These are phyloP conservation scores for Hysterangium stoloniferum DNA, from an alignment of 768 basidiomycete genomes.

Conservation along the genomic window DNA sequence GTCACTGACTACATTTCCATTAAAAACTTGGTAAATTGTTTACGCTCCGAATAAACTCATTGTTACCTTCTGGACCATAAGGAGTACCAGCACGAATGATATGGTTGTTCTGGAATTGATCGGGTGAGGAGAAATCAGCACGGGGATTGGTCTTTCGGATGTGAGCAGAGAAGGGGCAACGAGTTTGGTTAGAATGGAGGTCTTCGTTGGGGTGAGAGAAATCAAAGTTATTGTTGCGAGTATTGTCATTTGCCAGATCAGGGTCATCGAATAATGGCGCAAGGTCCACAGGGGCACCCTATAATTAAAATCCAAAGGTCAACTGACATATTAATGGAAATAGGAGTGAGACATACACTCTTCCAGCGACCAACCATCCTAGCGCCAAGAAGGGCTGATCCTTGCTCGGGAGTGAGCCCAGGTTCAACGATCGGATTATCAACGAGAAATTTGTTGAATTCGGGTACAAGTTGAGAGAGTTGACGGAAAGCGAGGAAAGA, in stretches of 20 bases:
- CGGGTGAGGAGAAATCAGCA: conserved; percentile 19
- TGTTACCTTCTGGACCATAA: conserved; percentile 38
- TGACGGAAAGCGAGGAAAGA: conserved; percentile 25
- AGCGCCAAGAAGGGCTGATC: conserved; percentile 24
- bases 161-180: conserved; percentile 26
- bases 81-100: conserved; percentile 44
- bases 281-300: conserved; percentile 25
- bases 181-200: conserved; percentile 15
- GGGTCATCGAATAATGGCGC: conserved; percentile 21
- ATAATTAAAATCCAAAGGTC: not conserved
- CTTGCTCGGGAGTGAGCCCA: conserved; percentile 15
- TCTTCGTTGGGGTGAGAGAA: conserved; percentile 17
- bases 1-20: conserved; percentile 24
- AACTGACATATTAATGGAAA: not conserved
- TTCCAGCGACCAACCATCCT: conserved; percentile 28
- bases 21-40: not conserved
- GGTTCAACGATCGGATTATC: conserved; percentile 16
- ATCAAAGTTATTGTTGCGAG: conserved; percentile 24
- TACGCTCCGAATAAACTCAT: not conserved
- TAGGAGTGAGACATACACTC: conserved; percentile 14
- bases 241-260: conserved; percentile 20
- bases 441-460: conserved; percentile 23
- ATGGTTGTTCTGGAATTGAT: conserved; percentile 18
- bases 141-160: conserved; percentile 25
- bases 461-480: conserved; percentile 26